These are phyloP conservation scores for Calonectria pseudoreteaudii DNA, from an alignment of 2,329 filamentous ascomycete species.

Conservation along the genomic window DNA sequence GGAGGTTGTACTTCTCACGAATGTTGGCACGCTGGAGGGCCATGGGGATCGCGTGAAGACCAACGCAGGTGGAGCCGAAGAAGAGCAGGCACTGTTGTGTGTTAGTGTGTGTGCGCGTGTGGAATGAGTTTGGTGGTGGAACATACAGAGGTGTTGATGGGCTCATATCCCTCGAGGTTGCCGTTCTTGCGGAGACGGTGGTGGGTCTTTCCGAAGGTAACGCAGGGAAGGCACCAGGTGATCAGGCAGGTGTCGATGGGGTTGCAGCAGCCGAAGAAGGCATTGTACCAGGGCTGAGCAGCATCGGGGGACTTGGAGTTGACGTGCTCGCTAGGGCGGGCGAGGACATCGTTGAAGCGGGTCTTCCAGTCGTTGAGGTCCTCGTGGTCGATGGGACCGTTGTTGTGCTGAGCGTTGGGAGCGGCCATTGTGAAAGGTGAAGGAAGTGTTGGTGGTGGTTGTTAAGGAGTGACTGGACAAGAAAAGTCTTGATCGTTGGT, in stretches of 20 bases:
- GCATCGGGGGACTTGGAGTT: conserved; percentile 54
- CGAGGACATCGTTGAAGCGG: conserved; percentile 57
- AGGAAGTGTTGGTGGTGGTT: background rate
- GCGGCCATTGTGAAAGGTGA: conserved; percentile 28
- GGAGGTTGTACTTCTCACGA: conserved; percentile 58
- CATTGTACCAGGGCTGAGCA: conserved; percentile 52
- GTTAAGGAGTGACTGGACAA: conserved; percentile 8
- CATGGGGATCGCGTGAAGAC: conserved; percentile 56
- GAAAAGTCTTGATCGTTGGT: conserved; percentile 16
- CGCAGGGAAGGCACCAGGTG: conserved; percentile 59
- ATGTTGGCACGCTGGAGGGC: conserved; percentile 59
- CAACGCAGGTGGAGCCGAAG: conserved; percentile 54
- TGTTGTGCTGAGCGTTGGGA: conserved; percentile 36
- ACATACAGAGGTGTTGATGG: conserved; percentile 60
- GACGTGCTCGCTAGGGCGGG: conserved; percentile 55
- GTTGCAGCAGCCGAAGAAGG: conserved; percentile 59
- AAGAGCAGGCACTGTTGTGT: conserved; percentile 56
- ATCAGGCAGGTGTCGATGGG: conserved; percentile 59
- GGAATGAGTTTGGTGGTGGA: background rate
- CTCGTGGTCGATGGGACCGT: conserved; percentile 54
- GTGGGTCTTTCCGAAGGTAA: conserved; percentile 62
- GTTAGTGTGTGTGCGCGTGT: background rate
- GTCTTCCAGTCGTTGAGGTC: conserved; percentile 59
- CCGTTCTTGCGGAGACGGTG: conserved; percentile 57
- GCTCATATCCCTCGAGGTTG: conserved; percentile 57